These are phyloP conservation scores for Nemophila menziesii DNA, from an alignment of 257 asterid species.

Conservation along the genomic window DNA sequence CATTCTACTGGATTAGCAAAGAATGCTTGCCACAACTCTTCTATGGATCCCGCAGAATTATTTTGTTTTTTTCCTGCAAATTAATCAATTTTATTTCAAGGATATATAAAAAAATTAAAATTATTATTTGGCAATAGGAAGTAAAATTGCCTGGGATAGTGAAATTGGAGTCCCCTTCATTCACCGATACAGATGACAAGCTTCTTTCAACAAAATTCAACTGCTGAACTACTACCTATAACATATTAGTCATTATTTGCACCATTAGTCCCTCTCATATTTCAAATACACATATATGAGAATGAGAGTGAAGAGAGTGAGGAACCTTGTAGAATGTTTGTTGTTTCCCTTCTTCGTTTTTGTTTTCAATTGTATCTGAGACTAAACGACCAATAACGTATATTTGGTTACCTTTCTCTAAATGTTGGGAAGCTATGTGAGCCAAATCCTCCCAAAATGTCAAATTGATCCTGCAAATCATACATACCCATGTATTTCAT, in stretches of 20 bases:
- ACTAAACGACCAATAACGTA: slow-evolving; percentile 71
- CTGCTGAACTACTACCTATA: slow-evolving; percentile 85
- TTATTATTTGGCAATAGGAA: background rate
- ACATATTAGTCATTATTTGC: too few species aligned
- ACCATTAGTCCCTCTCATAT: too few species aligned
- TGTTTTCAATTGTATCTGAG: slow-evolving; percentile 67
- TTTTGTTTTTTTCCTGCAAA: slow-evolving; percentile 55
- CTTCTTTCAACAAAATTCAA: slow-evolving; percentile 62
- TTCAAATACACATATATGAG: too few species aligned
- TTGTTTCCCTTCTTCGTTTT: slow-evolving; percentile 85
- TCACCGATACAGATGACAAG: slow-evolving; percentile 34
- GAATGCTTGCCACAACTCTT: slow-evolving; percentile 96
- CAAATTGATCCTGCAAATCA: slow-evolving; percentile 56
- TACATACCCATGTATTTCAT: too few species aligned
- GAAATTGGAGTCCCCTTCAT: slow-evolving; percentile 48
- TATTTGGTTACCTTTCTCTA: slow-evolving; percentile 84
- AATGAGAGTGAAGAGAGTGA: slow-evolving; percentile 1
- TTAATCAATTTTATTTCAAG: too few species aligned
- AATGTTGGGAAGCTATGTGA: slow-evolving; percentile 58
- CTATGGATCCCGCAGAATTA: slow-evolving; percentile 50
- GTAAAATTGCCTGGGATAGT: too few species aligned
- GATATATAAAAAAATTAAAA: background rate
- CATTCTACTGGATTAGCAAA: slow-evolving; percentile 86
- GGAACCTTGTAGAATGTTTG: slow-evolving; percentile 80
- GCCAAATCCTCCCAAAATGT: slow-evolving; percentile 88